Evolutionary conservation across 176 grass and related monocot species (phyloP).

Genomic region (Neostapfia colusana): DNA sequence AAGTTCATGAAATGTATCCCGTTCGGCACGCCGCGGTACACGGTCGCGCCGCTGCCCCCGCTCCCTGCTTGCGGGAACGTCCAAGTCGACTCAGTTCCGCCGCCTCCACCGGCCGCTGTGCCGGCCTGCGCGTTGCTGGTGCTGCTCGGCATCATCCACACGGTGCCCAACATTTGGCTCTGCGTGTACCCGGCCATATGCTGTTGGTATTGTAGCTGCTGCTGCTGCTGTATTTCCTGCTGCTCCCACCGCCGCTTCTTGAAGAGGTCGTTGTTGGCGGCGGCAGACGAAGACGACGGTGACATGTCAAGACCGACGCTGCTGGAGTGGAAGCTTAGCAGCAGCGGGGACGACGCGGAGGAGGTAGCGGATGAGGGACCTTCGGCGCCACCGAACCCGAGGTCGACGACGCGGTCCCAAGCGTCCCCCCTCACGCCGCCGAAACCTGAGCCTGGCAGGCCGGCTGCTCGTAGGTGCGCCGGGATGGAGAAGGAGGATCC

Average conservation of each 20-base stretch:
- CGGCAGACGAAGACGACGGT: slow-evolving; percentile 43
- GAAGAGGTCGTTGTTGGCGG: slow-evolving; percentile 45
- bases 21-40: slow-evolving; percentile 74
- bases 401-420: slow-evolving; percentile 66
- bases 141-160: slow-evolving; percentile 92
- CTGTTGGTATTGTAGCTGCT: slow-evolving; percentile 62
- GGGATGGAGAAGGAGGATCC: slow-evolving; percentile 69
- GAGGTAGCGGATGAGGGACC: slow-evolving; percentile 53
- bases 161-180: slow-evolving; percentile 69
- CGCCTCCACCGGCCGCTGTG: slow-evolving; percentile 10
- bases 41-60: slow-evolving; percentile 27
- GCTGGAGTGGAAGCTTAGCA: slow-evolving; percentile 77
- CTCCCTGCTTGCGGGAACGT: slow-evolving; percentile 62
- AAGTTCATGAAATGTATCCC: slow-evolving; percentile 73
- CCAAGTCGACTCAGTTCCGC: slow-evolving; percentile 68
- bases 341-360: slow-evolving; percentile 58
- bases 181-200: slow-evolving; percentile 88
- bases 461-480: slow-evolving; percentile 46
- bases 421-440: slow-evolving; percentile 27
- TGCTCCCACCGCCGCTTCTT: slow-evolving; percentile 74
- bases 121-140: slow-evolving; percentile 60
- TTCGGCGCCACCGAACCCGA: slow-evolving; percentile 58
- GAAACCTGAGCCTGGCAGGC: slow-evolving; percentile 31
- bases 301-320: slow-evolving; percentile 70
- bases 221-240: slow-evolving; percentile 63